A percentile compares a stretch with the other conserved stretches of the same genome.
Conservation (phyloP, 352 stramenopile species). For the Blastocystis sp. region DNA sequence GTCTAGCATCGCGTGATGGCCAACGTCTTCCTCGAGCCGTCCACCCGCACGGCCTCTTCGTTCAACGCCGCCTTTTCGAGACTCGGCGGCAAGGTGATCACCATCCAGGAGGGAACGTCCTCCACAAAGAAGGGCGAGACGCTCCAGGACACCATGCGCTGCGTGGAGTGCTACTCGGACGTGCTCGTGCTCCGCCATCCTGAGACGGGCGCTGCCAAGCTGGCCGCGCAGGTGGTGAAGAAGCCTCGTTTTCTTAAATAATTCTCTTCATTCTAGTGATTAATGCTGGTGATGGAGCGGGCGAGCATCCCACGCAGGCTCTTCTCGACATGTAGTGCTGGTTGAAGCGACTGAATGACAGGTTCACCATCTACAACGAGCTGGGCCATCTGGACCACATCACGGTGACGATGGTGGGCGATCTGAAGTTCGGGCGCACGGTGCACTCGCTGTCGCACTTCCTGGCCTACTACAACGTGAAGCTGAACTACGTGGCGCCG, state of each 20-base stretch:
- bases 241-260: conserved; percentile 85
- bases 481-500: conserved; percentile 87
- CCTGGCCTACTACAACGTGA: conserved; percentile 84
- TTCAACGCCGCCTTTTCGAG: conserved; percentile 95
- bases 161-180: conserved; percentile 91
- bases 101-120: conserved; percentile 86
- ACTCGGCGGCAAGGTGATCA: conserved; percentile 89
- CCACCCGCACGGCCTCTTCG: conserved; percentile 92
- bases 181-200: conserved; percentile 91
- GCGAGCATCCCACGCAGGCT: conserved; percentile 96
- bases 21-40: conserved; percentile 96
- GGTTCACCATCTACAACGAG: conserved; percentile 82
- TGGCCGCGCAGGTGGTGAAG: conserved; percentile 78
- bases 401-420: conserved; percentile 91
- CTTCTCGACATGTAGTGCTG: conserved; percentile 97
- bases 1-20: conserved; percentile 81
- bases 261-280: conserved; percentile 63
- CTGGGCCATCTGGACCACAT: conserved; percentile 78
- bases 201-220: conserved; percentile 80
- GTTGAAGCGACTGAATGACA: conserved; percentile 76
- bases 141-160: conserved; percentile 92
- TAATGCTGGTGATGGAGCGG: conserved; percentile 84
- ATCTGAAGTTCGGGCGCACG: conserved; percentile 97
- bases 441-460: conserved; percentile 94
- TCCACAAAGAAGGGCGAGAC: conserved; percentile 95